Base-by-base conservation (phyloP, 2,329 filamentous ascomycete genomes). In the Tolypocladium sp. region DNA sequence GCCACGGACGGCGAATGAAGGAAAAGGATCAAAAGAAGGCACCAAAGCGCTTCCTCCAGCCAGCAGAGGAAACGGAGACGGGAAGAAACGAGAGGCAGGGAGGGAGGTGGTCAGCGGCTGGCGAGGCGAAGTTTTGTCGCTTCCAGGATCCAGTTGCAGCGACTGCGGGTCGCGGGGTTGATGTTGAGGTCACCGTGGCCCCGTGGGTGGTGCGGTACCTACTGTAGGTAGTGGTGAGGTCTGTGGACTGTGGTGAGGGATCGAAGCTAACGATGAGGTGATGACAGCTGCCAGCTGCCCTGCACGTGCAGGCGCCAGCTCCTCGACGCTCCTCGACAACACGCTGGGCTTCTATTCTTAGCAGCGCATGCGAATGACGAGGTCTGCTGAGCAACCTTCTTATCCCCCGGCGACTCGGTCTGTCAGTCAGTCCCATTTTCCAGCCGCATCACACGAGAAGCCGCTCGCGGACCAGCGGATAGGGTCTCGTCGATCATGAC, bases 61-160 rank as follows among this genome's bases (percentile, higher is more conserved):
- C 56, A 54, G 44, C 56, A 51, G 55, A 56, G 59, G 40, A 41
- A 46, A 22, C 37, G 56, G 40, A 55, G 38, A 56, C 40, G 49
- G 46, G 40, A 35, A 40, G 44, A 15, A 42, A 9, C 7, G 55
- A 37, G 7, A 49, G 40, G 8, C 6, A 17, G 46, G 27, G 27
- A 35, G 46, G 46, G 27, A 35, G 46, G 46, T n/a, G 49, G 49
- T n/a, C 42, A 15, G 42, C 42, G 27, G 27, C 17, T 12, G 46
- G 17, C 49, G 49, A 52, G 30, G 49, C 46, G 42, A 12, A 15
- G 42, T 15, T 46, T 10, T 52, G 30, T 35, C 49, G 49, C 20
- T 52, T 22, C 46, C 10, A 5, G 30, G 49, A 52, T 52, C 25
- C 49, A 20, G 15, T 2, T 33, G 5, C 38, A 20, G 40, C 2